These are phyloP conservation scores for Pleurotus eryngii DNA, from an alignment of 768 basidiomycete species.

Conservation along the genomic window DNA sequence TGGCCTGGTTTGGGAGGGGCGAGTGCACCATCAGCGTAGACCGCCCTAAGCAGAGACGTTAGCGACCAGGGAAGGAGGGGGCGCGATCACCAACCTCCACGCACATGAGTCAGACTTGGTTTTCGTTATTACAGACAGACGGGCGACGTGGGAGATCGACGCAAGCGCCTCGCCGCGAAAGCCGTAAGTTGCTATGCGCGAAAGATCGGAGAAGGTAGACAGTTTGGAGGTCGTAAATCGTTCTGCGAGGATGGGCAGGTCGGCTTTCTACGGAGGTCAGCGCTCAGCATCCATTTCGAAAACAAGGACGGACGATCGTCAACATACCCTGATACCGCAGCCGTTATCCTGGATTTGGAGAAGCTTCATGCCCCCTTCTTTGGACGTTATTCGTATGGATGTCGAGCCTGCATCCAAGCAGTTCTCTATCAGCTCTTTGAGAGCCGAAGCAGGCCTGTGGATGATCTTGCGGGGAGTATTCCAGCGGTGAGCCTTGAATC, in stretches of 20 bases:
- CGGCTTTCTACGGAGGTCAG: slow-evolving; percentile 59
- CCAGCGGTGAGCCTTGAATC: not conserved
- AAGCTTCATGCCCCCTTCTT: slow-evolving; percentile 94
- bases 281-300: not conserved
- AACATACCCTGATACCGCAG: slow-evolving; percentile 82
- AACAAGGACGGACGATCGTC: not conserved
- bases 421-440: slow-evolving; percentile 96
- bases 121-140: slow-evolving; percentile 88
- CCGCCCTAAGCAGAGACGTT: slow-evolving; percentile 51
- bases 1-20: slow-evolving; percentile 69
- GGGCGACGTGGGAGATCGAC: slow-evolving; percentile 91
- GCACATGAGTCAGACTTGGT: slow-evolving; percentile 78
- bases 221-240: slow-evolving; percentile 96
- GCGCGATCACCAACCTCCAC: slow-evolving; percentile 73
- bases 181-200: slow-evolving; percentile 85
- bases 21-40: slow-evolving; percentile 76
- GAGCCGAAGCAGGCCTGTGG: slow-evolving; percentile 86
- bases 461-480: slow-evolving; percentile 55
- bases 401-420: slow-evolving; percentile 91
- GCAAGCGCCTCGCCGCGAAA: slow-evolving; percentile 97
- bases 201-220: slow-evolving; percentile 80
- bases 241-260: slow-evolving; percentile 88
- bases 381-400: slow-evolving; percentile 81
- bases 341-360: slow-evolving; percentile 98
- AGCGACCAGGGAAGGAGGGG: not conserved